Evolutionary conservation across 208 protist genomes (phyloP), one percentile per base, ranked within the genome.

Genomic region (Angomonas ambiguus): DNA sequence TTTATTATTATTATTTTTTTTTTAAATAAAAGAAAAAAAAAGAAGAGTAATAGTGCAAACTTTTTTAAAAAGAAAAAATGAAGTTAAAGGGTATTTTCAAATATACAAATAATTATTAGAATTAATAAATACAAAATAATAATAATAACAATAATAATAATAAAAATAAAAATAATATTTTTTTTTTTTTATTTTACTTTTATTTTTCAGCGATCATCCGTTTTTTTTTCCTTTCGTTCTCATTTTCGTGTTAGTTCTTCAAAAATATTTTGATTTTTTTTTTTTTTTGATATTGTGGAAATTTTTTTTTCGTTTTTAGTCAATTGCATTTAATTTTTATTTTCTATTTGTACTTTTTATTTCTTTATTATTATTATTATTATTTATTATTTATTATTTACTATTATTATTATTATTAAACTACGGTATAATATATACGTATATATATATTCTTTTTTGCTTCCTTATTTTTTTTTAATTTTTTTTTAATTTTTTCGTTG

Each of bases 381-480:
- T 5, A 4, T 55, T 4, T 4, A n/a, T 18, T 18, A 10, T 22
- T 55, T 16, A 4, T 55, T 55, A 4, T 55, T 55, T 55, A 10
- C 28, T 18, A 30, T 4, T 18, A 30, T 55, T 55, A 25, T 55
- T 55, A 30, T 16, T 55, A 30, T 55, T 55, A 30, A 10, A 4
- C 16, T 4, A 10, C 11, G 28, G 22, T 8, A 30, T 30, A 30
- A 55, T 18, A 55, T 55, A 5, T 55, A 55, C 16, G 4, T 55
- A 59, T 59, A 32, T 59, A 34, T 34, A 16, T 59, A 3, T 30
- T 38, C 5, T 34, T 59, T 10, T n/a, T 10, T 59, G 6, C 8
- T 10, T 32, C 35, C 35, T 59, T 33, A 30, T 56, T 56, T 20
- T 22, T 56, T 56, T 56, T 20, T 56, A 10, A 28, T 59, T 59